A percentile compares a stretch with the other conserved stretches of the same genome.
Conservation (phyloP, 1,284 basidiomycete genomes). For the Cryptococcus maquisensis region DNA sequence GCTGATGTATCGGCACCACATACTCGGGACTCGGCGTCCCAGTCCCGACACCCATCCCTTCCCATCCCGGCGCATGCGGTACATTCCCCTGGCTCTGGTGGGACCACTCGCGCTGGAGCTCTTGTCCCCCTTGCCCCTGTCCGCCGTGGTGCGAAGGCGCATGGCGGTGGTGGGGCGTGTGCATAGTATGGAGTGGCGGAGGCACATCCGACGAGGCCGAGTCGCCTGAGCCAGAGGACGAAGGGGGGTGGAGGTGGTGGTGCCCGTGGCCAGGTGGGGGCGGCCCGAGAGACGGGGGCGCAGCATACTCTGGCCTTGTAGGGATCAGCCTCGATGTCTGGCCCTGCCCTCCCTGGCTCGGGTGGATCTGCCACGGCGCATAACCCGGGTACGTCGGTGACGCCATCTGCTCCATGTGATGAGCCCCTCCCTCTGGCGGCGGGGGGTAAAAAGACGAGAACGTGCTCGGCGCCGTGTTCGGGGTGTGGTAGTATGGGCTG, state of each 20-base stretch:
- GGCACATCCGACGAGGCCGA: neutral
- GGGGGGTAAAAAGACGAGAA: constrained; percentile 6
- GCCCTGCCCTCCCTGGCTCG: neutral
- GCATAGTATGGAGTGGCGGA: no score
- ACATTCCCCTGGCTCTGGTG: neutral
- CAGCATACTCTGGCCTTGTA: neutral
- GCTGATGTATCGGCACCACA: constrained; percentile 7
- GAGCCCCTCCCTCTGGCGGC: neutral
- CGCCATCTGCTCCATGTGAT: constrained; percentile 1
- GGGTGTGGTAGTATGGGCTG: constrained; percentile 8
- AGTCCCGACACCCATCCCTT: neutral
- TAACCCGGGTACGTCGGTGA: constrained; percentile 4
- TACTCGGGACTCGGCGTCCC: neutral
- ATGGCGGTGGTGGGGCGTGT: neutral
- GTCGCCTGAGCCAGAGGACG: constrained; percentile 8
- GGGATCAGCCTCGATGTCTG: constrained; percentile 8
- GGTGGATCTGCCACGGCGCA: constrained; percentile 1
- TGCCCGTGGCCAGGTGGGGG: neutral
- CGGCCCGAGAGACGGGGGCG: neutral
- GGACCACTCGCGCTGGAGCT: neutral
- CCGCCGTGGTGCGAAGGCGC: neutral
- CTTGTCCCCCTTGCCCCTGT: neutral
- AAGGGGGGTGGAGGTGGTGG: constrained; percentile 2
- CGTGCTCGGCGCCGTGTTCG: constrained; percentile 10
- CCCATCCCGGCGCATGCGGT: constrained; percentile 3